Base-by-base conservation (phyloP, 768 basidiomycete species). In the Harrya chromipes region DNA sequence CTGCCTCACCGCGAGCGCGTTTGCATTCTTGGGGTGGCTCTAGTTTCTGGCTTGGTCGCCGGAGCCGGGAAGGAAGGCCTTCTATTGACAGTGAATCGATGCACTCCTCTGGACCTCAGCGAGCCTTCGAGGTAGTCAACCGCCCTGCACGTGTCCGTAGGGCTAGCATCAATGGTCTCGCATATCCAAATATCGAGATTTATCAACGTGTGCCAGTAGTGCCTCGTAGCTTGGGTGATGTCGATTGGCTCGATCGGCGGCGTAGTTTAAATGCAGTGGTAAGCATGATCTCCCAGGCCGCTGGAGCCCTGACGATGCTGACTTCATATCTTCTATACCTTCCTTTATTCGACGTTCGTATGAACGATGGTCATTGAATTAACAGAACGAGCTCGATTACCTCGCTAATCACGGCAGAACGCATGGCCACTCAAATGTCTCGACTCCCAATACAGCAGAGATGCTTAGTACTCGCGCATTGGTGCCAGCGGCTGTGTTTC, bases 231-330 rank as follows among this genome's bases (percentile, higher is more conserved):
- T 70, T 89, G 34, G 80, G 82, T 26, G 87, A 91, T 61, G 72
- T 87, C 43, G 87, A 87, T 61, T 91, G 90, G 90, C 71, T 90
- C 29, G 78, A 84, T 49, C 79, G 85, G 43, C 75, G 90, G 45
- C 78, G 87, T 49, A 88, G 83, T 62, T 69, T 85, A 26, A 84
- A 81, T 59, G 77, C 79, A 48, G 80, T 85, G 71, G 88, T 90
- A 64, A 62, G 84, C 71, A 50, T 50, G 46, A 40, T 29, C 45
- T 54, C 49, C 55, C 50, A 60, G 47, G 47, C 53, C 42, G 46
- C 46, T 52, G 50, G 37, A 26, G 34, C 43, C 29, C 41, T 53
- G 44, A 58, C 20, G 52, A 58, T 50, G 42, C 60, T 68, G 51
- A 66, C 55, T 49, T 54, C 20, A 43, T 46, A 8, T 33, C 41